Evolutionary conservation across 148 eudicot genomes (phyloP).

Genomic region (Spergularia bocconei): DNA sequence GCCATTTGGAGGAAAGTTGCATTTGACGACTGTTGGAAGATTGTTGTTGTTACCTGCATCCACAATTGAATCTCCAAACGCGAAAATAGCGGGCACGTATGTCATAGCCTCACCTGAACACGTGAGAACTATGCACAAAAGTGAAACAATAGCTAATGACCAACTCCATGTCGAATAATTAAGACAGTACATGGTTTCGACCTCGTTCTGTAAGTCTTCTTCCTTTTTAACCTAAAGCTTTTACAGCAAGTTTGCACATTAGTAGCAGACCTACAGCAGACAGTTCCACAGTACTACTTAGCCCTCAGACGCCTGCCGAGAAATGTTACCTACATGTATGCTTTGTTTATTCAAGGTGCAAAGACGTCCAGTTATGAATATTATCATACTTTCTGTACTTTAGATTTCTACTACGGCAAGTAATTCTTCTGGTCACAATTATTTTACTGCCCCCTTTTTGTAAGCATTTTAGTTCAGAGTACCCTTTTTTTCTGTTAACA

Average conservation of each 20-base stretch:
- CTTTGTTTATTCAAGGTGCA: not conserved
- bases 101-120: not conserved
- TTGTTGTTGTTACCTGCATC: conserved; percentile 38
- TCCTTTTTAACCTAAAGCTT: not conserved
- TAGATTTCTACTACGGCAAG: conserved; percentile 13
- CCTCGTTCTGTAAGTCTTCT: not conserved
- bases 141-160: not conserved
- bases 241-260: not conserved
- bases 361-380: not conserved
- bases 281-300: too few species aligned
- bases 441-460: not conserved
- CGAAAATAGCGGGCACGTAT: conserved; percentile 25
- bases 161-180: not conserved
- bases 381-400: conserved; percentile 5
- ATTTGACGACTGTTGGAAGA: conserved; percentile 21
- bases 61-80: conserved; percentile 33
- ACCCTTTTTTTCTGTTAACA: not conserved
- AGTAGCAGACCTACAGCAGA: not conserved
- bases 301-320: too few species aligned
- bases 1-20: conserved; percentile 36
- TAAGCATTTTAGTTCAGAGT: not conserved
- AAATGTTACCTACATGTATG: not conserved
- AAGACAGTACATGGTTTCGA: not conserved
- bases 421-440: not conserved
- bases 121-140: not conserved